Evolutionary conservation across 2,329 filamentous ascomycete species (phyloP), one percentile per base, ranked within the genome.

Genomic region (Ophiostoma piceae): DNA sequence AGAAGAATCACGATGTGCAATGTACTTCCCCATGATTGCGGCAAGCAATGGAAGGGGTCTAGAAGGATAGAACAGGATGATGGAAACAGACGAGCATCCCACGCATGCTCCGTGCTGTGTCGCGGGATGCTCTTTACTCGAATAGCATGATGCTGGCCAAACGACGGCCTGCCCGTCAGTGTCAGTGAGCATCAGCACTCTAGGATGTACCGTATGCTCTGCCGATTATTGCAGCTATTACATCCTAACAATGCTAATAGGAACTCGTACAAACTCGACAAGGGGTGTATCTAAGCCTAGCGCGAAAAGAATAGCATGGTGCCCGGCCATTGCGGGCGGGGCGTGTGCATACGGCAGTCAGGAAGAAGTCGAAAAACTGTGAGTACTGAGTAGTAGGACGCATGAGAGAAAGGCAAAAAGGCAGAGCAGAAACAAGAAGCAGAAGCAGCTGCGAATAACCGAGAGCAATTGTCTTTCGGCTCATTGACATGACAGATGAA

Each of bases 321-420:
- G 54, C 54, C 54, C 11, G 54, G 54, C 19, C 47, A 60, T 60
- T 22, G 16, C 57, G 57, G 57, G 57, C 12, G 57, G 57, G 57
- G 57, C 26, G 57, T 62, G 57, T 62, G 29, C 57, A 62, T 62
- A 35, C 57, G 57, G 57, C 57, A 62, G 57, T 62, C 14, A 12
- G 57, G 14, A 35, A 62, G 26, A 32, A 60, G 16, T 62, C 14
- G 57, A 32, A 32, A 62, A 35, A 26, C n/a, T 57, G 6, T 2
- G 26, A 57, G 14, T 47, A 16, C 16, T 26, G 54, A 47, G 35
- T 19, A 19, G 19, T 5, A n/a, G 16, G 43, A 19, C 5, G 16
- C 16, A 62, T 3, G 32, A 62, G 16, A 62, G 57, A 35, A n/a
- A 19, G 57, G 22, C 22, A 62, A 35, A 35, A 2, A 62, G 29